Percentiles rank a stretch among this genome's conserved stretches.
These are phyloP conservation scores for Streptanthus diversifolius DNA, from an alignment of 345 rosid genomes.

Conservation along the genomic window DNA sequence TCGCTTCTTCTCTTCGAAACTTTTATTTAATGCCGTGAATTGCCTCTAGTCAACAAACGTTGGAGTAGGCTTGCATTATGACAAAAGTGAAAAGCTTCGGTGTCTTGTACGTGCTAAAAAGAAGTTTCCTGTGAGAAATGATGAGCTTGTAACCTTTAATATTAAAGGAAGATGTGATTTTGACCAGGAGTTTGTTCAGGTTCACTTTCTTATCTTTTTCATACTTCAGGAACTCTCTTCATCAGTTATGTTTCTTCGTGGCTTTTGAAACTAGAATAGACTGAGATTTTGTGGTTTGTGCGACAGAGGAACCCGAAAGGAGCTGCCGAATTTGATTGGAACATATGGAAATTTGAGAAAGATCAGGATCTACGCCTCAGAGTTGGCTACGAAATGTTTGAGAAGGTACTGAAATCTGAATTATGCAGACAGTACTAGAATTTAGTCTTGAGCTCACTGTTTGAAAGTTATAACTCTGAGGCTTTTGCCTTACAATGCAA, in stretches of 20 bases:
- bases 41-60: slow-evolving; percentile 51
- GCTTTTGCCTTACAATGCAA: not conserved
- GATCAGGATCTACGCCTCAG: slow-evolving; percentile 81
- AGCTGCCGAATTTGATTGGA: slow-evolving; percentile 75
- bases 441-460: not conserved
- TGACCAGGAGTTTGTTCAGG: slow-evolving; percentile 71
- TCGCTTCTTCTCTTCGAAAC: not conserved
- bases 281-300: not conserved
- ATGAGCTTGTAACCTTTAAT: slow-evolving; percentile 54
- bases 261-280: not conserved
- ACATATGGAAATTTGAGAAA: slow-evolving; percentile 63
- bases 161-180: slow-evolving; percentile 66
- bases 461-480: not conserved
- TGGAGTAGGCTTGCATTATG: slow-evolving; percentile 63
- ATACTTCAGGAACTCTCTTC: not conserved
- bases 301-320: slow-evolving; percentile 70
- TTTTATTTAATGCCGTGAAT: not conserved
- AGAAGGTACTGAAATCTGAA: slow-evolving; percentile 48
- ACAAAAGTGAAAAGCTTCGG: slow-evolving; percentile 56
- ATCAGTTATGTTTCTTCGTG: not conserved
- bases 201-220: slow-evolving; percentile 13
- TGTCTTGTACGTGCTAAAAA: slow-evolving; percentile 63
- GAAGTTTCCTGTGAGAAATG: slow-evolving; percentile 53
- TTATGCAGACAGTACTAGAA: not conserved
- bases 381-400: slow-evolving; percentile 66